A percentile compares a stretch with the other conserved stretches of the same genome.
These are phyloP conservation scores for Geotrichum phurueaensis DNA, from an alignment of 1,139 yeast genomes.

Conservation along the genomic window DNA sequence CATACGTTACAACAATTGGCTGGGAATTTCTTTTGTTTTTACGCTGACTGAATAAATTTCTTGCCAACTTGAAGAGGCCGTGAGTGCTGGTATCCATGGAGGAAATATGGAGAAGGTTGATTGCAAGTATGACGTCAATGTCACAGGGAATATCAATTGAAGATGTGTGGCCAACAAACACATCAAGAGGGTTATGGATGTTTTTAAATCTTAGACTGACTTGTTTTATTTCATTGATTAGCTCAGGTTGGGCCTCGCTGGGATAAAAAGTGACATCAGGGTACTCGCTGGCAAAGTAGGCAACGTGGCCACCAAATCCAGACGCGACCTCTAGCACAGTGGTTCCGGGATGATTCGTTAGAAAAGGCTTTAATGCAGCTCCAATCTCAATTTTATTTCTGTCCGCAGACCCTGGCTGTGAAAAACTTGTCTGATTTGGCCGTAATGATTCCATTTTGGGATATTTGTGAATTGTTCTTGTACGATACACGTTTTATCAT, in stretches of 20 bases:
- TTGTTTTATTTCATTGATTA: background rate
- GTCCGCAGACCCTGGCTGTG: conserved; percentile 3
- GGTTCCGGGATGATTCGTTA: background rate
- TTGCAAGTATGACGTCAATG: conserved; percentile 3
- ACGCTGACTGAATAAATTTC: background rate
- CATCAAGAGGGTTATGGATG: background rate
- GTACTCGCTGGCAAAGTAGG: background rate
- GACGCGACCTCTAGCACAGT: conserved; percentile 9
- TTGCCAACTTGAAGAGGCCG: conserved; percentile 4
- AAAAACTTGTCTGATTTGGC: conserved; percentile 1
- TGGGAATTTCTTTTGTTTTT: background rate
- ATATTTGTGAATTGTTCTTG: background rate
- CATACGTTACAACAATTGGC: background rate
- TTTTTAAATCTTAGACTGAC: background rate
- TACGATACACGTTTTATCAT: background rate
- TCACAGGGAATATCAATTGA: background rate
- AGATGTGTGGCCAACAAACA: background rate
- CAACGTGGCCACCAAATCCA: conserved; percentile 8
- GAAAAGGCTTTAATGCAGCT: background rate
- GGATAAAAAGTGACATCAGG: conserved; percentile 5
- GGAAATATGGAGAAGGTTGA: conserved; percentile 10
- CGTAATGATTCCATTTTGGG: background rate
- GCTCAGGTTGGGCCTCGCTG: conserved; percentile 8
- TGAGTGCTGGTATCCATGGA: background rate
- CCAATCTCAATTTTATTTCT: conserved; percentile 2